These are phyloP conservation scores for Ulota crispa DNA, from an alignment of 225 moss, liverwort and hornwort species.

Conservation along the genomic window DNA sequence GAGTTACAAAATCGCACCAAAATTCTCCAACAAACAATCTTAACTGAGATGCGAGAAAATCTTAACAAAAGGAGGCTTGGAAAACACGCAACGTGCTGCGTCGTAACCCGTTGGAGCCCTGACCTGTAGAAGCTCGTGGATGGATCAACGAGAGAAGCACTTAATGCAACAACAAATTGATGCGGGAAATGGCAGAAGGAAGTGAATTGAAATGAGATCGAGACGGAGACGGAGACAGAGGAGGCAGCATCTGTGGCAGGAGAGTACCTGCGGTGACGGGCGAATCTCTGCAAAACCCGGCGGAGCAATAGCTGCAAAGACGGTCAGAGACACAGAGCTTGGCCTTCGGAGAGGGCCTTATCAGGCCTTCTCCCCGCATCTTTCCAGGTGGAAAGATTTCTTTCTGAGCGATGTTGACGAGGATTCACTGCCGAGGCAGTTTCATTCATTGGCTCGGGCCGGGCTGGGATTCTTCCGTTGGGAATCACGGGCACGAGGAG, in stretches of 20 bases:
- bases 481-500: constrained; percentile 4
- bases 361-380: not conserved
- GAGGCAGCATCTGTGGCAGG: not conserved
- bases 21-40: not conserved
- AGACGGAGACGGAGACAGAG: not conserved
- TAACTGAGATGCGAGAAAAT: not conserved
- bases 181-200: not conserved
- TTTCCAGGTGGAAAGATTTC: constrained; percentile 19
- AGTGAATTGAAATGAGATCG: not conserved
- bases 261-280: constrained; percentile 16
- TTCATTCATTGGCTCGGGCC: not conserved
- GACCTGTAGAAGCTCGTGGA: not conserved
- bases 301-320: constrained; percentile 10
- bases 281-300: constrained; percentile 27
- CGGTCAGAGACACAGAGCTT: not conserved
- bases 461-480: not conserved
- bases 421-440: constrained; percentile 9
- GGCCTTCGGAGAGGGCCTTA: not conserved
- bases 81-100: not conserved
- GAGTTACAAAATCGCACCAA: not conserved
- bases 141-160: not conserved
- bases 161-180: not conserved
- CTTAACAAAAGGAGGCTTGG: not conserved
- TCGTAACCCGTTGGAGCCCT: not conserved
- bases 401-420: not conserved